Percentiles rank a stretch among this genome's conserved stretches.
phyloP scores from a whole-genome alignment of 495 filamentous ascomycete genomes.

The Penicillium argentinense region DNA sequence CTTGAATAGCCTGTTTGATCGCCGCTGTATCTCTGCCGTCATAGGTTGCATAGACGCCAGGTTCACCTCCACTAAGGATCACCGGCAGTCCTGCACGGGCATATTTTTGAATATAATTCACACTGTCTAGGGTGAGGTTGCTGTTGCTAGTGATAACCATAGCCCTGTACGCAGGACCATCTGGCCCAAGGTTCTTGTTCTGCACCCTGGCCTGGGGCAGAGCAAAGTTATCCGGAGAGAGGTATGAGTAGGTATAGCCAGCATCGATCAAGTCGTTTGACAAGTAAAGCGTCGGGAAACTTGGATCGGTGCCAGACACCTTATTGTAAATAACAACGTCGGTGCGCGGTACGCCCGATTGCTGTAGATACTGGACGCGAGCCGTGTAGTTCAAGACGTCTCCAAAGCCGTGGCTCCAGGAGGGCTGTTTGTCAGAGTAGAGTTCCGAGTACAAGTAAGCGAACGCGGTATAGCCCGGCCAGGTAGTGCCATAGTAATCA shows the following conservation, averaged over 20 bases:
- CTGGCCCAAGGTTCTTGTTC: constrained; percentile 35
- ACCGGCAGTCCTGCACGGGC: constrained; percentile 37
- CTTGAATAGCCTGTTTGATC: constrained; percentile 9
- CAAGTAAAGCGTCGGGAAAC: constrained; percentile 16
- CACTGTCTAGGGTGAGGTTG: constrained; percentile 36
- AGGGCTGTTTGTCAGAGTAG: constrained; percentile 42
- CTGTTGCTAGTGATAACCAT: constrained; percentile 40
- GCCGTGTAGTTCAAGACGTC: constrained; percentile 41
- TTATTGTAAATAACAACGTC: constrained; percentile 43
- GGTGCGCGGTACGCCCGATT: constrained; percentile 39
- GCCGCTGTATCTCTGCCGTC: constrained; percentile 3
- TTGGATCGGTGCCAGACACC: constrained; percentile 18
- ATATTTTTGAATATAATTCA: constrained; percentile 34
- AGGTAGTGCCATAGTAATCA: constrained; percentile 41
- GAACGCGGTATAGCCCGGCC: constrained; percentile 51
- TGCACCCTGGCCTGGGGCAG: constrained; percentile 32
- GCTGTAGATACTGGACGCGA: constrained; percentile 36
- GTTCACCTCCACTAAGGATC: constrained; percentile 12
- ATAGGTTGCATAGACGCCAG: constrained; percentile 6
- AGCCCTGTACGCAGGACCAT: constrained; percentile 44
- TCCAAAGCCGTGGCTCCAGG: constrained; percentile 39
- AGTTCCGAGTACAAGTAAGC: constrained; percentile 42
- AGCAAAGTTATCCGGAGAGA: constrained; percentile 47
- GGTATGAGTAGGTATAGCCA: constrained; percentile 49
- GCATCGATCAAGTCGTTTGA: constrained; percentile 15